phyloP scores from a whole-genome alignment of 768 basidiomycete genomes.

The Amylocystis lapponica region DNA sequence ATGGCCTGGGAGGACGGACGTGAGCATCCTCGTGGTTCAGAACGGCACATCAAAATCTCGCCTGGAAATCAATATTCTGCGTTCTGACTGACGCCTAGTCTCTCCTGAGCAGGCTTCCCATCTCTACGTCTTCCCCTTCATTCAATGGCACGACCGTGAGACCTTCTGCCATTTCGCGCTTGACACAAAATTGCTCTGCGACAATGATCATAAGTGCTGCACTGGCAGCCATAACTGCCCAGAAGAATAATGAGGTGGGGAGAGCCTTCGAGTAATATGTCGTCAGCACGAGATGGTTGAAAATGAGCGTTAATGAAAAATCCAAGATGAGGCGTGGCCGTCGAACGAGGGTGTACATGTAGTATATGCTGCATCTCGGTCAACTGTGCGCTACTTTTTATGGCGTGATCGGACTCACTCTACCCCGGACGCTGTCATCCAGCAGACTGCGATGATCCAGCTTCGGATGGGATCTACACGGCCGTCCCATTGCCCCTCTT shows the following conservation, averaged over 20 bases:
- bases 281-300: constrained; percentile 90
- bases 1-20: no score
- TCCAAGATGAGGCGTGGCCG: constrained; percentile 93
- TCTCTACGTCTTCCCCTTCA: constrained; percentile 50
- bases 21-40: no score
- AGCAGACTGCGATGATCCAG: constrained; percentile 87
- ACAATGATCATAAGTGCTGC: constrained; percentile 69
- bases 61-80: no score
- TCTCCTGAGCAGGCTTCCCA: constrained; percentile 46
- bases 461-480: constrained; percentile 74
- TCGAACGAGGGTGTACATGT: constrained; percentile 81
- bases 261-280: constrained; percentile 82
- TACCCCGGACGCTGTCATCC: constrained; percentile 74
- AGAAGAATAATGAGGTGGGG: constrained; percentile 92
- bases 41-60: no score
- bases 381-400: constrained; percentile 25
- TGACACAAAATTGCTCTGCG: constrained; percentile 90
- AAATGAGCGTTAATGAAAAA: constrained; percentile 84
- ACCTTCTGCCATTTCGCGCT: constrained; percentile 85
- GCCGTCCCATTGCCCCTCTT: constrained; percentile 55
- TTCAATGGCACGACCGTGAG: constrained; percentile 41
- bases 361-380: constrained; percentile 52
- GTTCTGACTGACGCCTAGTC: constrained; percentile 15
- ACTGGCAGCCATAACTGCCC: constrained; percentile 70
- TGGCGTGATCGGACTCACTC: constrained; percentile 58